A percentile compares a stretch with the other conserved stretches of the same genome.
Conservation (phyloP, 1,284 basidiomycete species). For the Puccinia triticina region DNA sequence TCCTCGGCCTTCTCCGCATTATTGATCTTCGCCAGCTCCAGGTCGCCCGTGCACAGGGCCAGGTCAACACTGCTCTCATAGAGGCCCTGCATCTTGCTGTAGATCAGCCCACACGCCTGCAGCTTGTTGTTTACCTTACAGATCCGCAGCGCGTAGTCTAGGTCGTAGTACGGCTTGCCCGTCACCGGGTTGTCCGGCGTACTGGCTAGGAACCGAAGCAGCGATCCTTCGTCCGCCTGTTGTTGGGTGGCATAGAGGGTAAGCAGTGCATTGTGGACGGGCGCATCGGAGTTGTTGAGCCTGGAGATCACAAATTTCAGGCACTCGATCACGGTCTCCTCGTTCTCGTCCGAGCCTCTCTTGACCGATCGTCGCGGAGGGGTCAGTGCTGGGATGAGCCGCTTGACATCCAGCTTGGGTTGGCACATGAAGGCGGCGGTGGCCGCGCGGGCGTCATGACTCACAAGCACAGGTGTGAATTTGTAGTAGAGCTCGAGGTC, state of each 20-base stretch:
- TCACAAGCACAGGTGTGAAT: constrained; percentile 83
- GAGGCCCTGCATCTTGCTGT: constrained; percentile 95
- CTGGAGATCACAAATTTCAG: constrained; percentile 69
- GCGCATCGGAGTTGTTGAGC: constrained; percentile 76
- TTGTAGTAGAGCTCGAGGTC: constrained; percentile 87
- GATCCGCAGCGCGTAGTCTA: constrained; percentile 91
- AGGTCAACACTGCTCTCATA: constrained; percentile 96
- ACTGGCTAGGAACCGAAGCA: constrained; percentile 82
- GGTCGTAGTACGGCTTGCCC: constrained; percentile 87
- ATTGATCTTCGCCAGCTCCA: constrained; percentile 88
- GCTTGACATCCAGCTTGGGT: constrained; percentile 74
- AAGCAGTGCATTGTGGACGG: constrained; percentile 90
- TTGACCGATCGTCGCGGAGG: constrained; percentile 62
- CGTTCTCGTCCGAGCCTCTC: constrained; percentile 10
- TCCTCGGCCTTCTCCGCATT: constrained; percentile 93
- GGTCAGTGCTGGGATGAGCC: constrained; percentile 85
- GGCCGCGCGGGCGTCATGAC: constrained; percentile 80
- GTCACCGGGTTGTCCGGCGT: constrained; percentile 81
- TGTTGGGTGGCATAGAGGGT: constrained; percentile 73
- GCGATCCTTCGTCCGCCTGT: constrained; percentile 72
- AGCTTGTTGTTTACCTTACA: constrained; percentile 75
- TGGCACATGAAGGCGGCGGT: constrained; percentile 90
- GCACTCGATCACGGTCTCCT: constrained; percentile 46
- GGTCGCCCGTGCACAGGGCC: constrained; percentile 86
- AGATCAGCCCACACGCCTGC: constrained; percentile 93